Evolutionary conservation across 2,329 filamentous ascomycete genomes (phyloP).

Genomic region (Venturia pyrina): DNA sequence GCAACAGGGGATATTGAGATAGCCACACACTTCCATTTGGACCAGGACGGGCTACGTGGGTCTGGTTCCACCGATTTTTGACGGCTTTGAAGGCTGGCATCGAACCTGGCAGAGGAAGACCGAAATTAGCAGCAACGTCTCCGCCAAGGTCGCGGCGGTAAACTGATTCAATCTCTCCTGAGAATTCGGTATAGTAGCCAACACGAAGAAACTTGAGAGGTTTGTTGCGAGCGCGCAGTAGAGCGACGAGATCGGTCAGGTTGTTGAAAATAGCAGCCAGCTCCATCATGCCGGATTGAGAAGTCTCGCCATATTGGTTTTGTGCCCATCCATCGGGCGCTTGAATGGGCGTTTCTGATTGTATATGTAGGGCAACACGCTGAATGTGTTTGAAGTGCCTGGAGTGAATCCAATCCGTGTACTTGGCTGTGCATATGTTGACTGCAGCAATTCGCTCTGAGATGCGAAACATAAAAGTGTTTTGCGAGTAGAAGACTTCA

Average conservation of each 20-base stretch:
- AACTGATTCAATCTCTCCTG: background rate
- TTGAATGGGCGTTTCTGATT: background rate
- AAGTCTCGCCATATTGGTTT: background rate
- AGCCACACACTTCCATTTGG: background rate
- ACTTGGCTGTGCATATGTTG: background rate
- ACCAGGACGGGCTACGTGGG: background rate
- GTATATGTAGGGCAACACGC: background rate
- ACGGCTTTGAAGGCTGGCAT: background rate
- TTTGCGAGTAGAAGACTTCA: constrained; percentile 1
- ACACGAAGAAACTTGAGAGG: background rate
- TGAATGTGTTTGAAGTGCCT: background rate
- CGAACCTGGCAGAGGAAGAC: background rate
- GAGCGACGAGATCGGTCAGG: background rate
- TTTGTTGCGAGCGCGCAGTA: background rate
- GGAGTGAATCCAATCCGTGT: background rate
- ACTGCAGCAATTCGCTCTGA: background rate
- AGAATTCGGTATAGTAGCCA: background rate
- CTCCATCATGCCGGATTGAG: background rate
- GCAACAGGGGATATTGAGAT: background rate
- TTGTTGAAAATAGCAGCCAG: background rate
- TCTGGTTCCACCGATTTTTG: background rate
- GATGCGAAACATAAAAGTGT: background rate
- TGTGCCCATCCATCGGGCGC: background rate
- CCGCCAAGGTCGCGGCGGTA: background rate
- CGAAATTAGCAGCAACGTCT: background rate